Percentiles rank a stretch among this genome's conserved stretches.
Evolutionary conservation across 2,329 filamentous ascomycete genomes (phyloP).

Genomic region (Lasiodiplodia citricola): DNA sequence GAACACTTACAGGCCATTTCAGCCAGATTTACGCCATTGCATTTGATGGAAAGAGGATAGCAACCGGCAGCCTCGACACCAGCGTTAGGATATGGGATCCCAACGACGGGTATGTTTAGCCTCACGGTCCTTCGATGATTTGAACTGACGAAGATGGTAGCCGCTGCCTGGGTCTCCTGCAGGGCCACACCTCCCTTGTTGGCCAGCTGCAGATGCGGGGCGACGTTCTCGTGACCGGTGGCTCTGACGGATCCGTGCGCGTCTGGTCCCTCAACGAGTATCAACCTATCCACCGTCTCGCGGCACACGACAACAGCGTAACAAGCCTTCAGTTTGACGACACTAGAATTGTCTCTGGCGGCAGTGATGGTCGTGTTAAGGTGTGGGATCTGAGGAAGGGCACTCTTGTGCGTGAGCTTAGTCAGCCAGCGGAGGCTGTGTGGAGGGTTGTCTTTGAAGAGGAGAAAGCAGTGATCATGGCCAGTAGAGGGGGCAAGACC

Average conservation of each 20-base stretch:
- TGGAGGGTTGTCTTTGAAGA: conserved; percentile 99
- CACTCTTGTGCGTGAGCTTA: conserved; percentile 86
- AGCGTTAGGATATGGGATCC: conserved; percentile 98
- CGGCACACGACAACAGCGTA: conserved; percentile 97
- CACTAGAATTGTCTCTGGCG: conserved; percentile 91
- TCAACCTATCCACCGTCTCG: conserved; percentile 89
- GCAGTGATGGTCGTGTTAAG: conserved; percentile 96
- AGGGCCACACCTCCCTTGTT: conserved; percentile 95
- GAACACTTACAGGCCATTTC: conserved; percentile 91
- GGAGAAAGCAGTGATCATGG: conserved; percentile 96
- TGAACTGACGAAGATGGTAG: neutral
- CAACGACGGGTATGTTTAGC: conserved; percentile 63
- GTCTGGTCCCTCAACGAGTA: conserved; percentile 95
- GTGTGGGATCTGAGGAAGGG: conserved; percentile 97
- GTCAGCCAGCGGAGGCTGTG: conserved; percentile 89
- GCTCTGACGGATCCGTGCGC: conserved; percentile 92
- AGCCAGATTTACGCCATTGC: conserved; percentile 99
- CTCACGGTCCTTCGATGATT: conserved; percentile 56
- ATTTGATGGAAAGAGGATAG: conserved; percentile 91
- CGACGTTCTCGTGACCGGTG: conserved; percentile 92
- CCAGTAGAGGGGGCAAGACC: conserved; percentile 80
- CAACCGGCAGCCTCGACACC: conserved; percentile 94
- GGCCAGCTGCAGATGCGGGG: conserved; percentile 96
- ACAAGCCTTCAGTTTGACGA: conserved; percentile 98
- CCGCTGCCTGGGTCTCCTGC: conserved; percentile 81